Base-by-base conservation (phyloP, 108 stramenopile genomes). In the Stephanodiscus triporus region DNA sequence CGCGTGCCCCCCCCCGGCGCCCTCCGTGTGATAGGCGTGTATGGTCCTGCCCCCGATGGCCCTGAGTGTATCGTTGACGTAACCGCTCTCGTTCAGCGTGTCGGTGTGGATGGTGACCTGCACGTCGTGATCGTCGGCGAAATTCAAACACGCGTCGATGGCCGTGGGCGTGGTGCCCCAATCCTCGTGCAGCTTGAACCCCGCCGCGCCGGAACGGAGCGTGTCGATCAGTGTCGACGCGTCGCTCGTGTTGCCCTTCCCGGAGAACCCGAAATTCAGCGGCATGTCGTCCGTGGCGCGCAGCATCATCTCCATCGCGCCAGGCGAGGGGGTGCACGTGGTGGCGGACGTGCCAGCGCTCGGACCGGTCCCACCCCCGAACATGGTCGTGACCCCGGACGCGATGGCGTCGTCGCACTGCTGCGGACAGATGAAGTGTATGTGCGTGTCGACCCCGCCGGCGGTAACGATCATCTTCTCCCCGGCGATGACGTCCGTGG, bases 31-130 rank as follows among this genome's bases (percentile, higher is more conserved):
- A 71, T 97, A 97, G 14, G 95, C 92, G 73, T 96, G 96, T 60
- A 97, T 93, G n/a, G 97, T 96, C 19, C 97, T 84, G 43, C 95
- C 97, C 68, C 96, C 97, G 87, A 97, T 91, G 42, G 98, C 98
- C 19, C 90, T 88, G 65, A 99, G 79, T 27, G 94, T 91, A 63
- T 97, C 95, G 54, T 96, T 94, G 27, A 97, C 93, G 84, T 93
- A 97, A 6, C 95, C 95, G 49, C 89, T 87, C 83, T 99, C 98
- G 82, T 99, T 99, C 59, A 98, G 82, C 4, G 98, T 99, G 83
- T 99, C 98, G 3, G 98, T 98, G 71, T 99, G 98, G 65, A 99
- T 98, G n/a, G 97, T 98, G 42, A 98, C 88, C 73, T 95, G 89
- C 47, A 97, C 86, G 81, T 97, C 97, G 57, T 92, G 81, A 30